Conservation (phyloP, 2,329 filamentous ascomycete genomes). For the Alternaria tenuissima region DNA sequence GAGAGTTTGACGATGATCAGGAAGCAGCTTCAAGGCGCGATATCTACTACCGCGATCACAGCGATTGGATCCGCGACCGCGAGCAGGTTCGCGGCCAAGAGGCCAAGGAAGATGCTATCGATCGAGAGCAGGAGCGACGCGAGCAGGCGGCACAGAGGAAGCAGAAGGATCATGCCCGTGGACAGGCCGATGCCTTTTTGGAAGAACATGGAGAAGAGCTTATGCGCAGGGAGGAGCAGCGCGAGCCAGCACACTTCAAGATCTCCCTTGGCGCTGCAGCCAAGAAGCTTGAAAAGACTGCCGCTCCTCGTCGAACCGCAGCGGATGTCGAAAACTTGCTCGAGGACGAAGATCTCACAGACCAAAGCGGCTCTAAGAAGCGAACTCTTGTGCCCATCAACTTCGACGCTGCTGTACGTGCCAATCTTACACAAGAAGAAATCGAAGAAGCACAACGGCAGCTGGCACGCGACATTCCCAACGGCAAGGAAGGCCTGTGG, state of each 20-base stretch:
- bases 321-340: constrained; percentile 93
- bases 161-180: constrained; percentile 78
- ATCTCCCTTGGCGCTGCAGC: constrained; percentile 87
- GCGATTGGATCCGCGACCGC: constrained; percentile 84
- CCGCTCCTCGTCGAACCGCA: constrained; percentile 74
- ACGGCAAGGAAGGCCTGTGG: constrained; percentile 86
- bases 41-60: constrained; percentile 87
- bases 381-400: constrained; percentile 69
- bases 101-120: constrained; percentile 78
- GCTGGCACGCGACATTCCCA: constrained; percentile 88
- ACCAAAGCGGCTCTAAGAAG: constrained; percentile 72
- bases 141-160: constrained; percentile 74
- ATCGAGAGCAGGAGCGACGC: constrained; percentile 79
- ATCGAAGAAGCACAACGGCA: constrained; percentile 80
- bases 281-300: constrained; percentile 70
- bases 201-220: constrained; percentile 83
- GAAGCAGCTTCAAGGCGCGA: constrained; percentile 76
- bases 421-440: constrained; percentile 81
- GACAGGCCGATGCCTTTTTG: constrained; percentile 90
- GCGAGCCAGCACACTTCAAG: constrained; percentile 78
- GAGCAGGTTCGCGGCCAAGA: constrained; percentile 77
- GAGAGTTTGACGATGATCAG: constrained; percentile 89
- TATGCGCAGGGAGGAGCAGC: constrained; percentile 51
- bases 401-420: constrained; percentile 55
- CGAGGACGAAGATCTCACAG: constrained; percentile 82